A percentile compares a stretch with the other conserved stretches of the same genome.
These are phyloP conservation scores for Cordyceps cicadae DNA, from an alignment of 2,329 filamentous ascomycete species.

Conservation along the genomic window DNA sequence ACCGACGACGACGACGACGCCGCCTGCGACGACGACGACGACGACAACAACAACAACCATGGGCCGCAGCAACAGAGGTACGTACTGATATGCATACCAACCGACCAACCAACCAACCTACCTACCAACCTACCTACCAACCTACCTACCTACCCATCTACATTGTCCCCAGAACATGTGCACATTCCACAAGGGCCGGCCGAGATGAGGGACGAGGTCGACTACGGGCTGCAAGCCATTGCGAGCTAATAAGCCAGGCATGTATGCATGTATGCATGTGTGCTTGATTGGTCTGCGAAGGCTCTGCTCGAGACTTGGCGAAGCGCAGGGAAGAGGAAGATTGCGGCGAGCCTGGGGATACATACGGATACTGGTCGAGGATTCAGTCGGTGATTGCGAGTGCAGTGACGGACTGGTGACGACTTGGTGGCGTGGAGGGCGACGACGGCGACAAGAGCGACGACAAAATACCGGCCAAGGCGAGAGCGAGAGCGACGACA, in stretches of 20 bases:
- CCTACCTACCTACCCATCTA: no score
- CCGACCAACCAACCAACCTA: no score
- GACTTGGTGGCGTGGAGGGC: no score
- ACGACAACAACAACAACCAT: background rate
- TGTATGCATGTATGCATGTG: background rate
- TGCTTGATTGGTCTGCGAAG: background rate
- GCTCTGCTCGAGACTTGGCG: background rate
- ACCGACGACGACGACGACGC: background rate
- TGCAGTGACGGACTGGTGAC: background rate
- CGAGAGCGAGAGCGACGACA: no score
- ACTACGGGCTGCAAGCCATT: background rate
- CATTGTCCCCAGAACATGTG: background rate
- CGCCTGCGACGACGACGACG: background rate
- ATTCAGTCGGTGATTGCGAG: background rate
- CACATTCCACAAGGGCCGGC: slow-evolving; percentile 9
- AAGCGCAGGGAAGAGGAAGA: no score
- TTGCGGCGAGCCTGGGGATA: no score
- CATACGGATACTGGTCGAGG: no score
- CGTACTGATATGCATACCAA: background rate
- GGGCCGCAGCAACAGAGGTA: slow-evolving; percentile 14
- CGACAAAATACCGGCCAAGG: no score
- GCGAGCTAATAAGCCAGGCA: background rate
- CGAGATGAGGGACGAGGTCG: background rate
- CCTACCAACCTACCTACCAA: no score
- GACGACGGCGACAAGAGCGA: no score